Conservation (phyloP, 2,329 filamentous ascomycete genomes). For the Penicillium sp. region DNA sequence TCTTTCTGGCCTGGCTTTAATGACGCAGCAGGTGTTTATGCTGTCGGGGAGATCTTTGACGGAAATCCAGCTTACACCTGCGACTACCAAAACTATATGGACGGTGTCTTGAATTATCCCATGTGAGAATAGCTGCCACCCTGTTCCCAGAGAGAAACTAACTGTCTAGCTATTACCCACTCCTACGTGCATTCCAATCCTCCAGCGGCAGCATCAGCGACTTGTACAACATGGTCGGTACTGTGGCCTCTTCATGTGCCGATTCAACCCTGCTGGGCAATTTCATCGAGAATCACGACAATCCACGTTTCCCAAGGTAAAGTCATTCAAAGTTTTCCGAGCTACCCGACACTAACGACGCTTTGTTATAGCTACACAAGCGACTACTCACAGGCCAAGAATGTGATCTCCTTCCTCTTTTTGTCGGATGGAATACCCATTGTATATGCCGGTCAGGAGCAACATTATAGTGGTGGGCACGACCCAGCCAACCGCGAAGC, state of each 20-base stretch:
- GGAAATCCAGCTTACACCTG: constrained; percentile 37
- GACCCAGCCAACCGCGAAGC: constrained; percentile 50
- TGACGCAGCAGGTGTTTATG: constrained; percentile 39
- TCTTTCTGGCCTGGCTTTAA: constrained; percentile 40
- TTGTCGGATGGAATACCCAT: constrained; percentile 56
- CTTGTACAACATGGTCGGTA: constrained; percentile 30
- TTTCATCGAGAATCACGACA: constrained; percentile 57
- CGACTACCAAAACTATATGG: constrained; percentile 39
- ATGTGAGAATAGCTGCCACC: constrained; percentile 18
- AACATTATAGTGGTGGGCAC: constrained; percentile 49
- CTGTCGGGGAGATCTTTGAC: constrained; percentile 42
- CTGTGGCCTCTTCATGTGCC: constrained; percentile 27
- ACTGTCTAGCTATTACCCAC: constrained; percentile 36
- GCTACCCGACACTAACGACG: background rate
- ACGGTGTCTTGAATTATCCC: constrained; percentile 44
- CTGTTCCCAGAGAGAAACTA: constrained; percentile 39
- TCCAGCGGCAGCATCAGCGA: constrained; percentile 29
- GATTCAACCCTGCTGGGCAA: constrained; percentile 46
- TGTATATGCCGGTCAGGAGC: constrained; percentile 60
- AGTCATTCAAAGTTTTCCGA: background rate
- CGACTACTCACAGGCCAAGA: constrained; percentile 46
- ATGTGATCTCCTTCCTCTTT: constrained; percentile 54
- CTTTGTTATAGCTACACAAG: constrained; percentile 20
- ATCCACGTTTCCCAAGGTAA: constrained; percentile 45
- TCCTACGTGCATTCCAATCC: constrained; percentile 31